phyloP scores from a whole-genome alignment of 1,284 basidiomycete genomes.

The Athelia sp. region DNA sequence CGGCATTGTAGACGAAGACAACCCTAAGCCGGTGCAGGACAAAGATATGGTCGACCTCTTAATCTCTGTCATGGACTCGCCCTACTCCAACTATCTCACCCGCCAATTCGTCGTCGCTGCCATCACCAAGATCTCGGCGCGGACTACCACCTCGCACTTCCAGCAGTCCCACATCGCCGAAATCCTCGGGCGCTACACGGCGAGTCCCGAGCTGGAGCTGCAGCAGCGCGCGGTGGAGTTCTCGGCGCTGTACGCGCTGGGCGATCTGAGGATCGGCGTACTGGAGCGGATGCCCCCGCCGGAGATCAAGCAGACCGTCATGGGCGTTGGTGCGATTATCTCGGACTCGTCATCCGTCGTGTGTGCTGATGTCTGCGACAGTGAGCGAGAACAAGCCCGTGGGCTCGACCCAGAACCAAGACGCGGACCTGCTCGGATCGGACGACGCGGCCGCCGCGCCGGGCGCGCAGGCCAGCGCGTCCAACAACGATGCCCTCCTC shows the following conservation, averaged over 20 bases:
- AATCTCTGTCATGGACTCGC: constrained; percentile 86
- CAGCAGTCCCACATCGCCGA: constrained; percentile 79
- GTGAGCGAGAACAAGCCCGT: constrained; percentile 94
- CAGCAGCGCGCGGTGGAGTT: constrained; percentile 97
- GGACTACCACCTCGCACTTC: constrained; percentile 62
- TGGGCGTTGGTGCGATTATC: constrained; percentile 21
- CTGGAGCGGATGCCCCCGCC: constrained; percentile 98
- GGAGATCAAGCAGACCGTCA: constrained; percentile 88
- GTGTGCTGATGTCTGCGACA: constrained; percentile 20
- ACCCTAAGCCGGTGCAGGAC: constrained; percentile 70
- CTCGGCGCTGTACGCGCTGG: constrained; percentile 72
- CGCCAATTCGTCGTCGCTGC: constrained; percentile 92
- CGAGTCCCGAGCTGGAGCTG: constrained; percentile 88
- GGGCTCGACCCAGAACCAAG: constrained; percentile 80
- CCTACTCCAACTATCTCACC: constrained; percentile 88
- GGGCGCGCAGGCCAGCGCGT: constrained; percentile 36
- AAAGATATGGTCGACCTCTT: constrained; percentile 85
- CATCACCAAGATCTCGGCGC: constrained; percentile 86
- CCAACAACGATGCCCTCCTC: constrained; percentile 84
- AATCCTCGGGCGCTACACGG: constrained; percentile 74
- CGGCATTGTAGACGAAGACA: constrained; percentile 87
- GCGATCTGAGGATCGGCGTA: constrained; percentile 69
- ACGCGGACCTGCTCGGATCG: constrained; percentile 80
- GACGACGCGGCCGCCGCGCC: constrained; percentile 46
- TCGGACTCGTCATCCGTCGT: constrained; percentile 2